Percentiles rank a stretch among this genome's conserved stretches.
Evolutionary conservation across 495 filamentous ascomycete species (phyloP).

Genomic region (Aspergillus wentii): DNA sequence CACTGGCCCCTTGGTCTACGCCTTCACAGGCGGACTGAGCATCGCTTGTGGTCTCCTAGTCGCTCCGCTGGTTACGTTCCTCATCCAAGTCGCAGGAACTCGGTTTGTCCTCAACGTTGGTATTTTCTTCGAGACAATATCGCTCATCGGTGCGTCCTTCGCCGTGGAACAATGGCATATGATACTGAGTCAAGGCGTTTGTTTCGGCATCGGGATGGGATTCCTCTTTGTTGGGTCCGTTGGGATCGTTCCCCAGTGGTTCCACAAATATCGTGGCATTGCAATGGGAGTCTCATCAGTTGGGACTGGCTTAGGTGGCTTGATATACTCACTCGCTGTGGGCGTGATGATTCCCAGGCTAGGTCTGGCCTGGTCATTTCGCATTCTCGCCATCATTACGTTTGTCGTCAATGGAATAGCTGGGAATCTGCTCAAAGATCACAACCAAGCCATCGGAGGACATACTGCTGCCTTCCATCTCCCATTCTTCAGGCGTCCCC

Average conservation of each 20-base stretch:
- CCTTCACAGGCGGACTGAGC: constrained; percentile 72
- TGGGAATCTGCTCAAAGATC: constrained; percentile 34
- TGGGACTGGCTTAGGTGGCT: constrained; percentile 71
- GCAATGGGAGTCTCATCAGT: constrained; percentile 69
- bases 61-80: constrained; percentile 57
- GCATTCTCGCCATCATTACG: constrained; percentile 42
- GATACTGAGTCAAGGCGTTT: constrained; percentile 70
- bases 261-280: constrained; percentile 60
- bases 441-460: constrained; percentile 32
- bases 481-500: constrained; percentile 27
- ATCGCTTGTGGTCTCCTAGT: constrained; percentile 60
- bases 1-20: constrained; percentile 56
- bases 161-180: constrained; percentile 67
- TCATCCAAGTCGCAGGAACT: constrained; percentile 50
- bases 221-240: constrained; percentile 71
- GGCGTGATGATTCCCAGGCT: constrained; percentile 42
- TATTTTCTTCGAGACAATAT: constrained; percentile 52
- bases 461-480: constrained; percentile 24
- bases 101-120: constrained; percentile 56
- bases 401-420: constrained; percentile 36
- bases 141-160: constrained; percentile 63
- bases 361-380: constrained; percentile 43
- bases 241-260: constrained; percentile 76
- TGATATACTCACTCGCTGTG: constrained; percentile 51
- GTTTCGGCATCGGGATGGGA: constrained; percentile 71